A percentile compares a stretch with the other conserved stretches of the same genome.
Conservation (phyloP, 2,329 filamentous ascomycete species). For the Didymella arachidicola region DNA sequence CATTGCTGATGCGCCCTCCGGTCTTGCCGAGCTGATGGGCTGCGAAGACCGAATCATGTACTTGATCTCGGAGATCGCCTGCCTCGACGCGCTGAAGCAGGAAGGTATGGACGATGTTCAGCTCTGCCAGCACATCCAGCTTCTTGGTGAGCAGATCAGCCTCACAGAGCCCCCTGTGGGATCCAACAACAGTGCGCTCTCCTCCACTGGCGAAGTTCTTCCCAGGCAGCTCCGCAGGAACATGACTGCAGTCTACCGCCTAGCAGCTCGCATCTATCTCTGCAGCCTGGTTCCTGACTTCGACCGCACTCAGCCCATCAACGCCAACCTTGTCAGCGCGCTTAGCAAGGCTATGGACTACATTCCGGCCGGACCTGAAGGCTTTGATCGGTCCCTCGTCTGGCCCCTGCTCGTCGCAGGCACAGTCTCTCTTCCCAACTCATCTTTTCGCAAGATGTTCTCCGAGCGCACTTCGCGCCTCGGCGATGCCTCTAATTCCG, state of each 20-base stretch:
- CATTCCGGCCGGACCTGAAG: conserved; percentile 80
- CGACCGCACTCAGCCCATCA: conserved; percentile 75
- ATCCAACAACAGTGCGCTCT: conserved; percentile 60
- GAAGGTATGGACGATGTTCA: conserved; percentile 81
- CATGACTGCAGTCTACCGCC: conserved; percentile 88
- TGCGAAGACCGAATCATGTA: conserved; percentile 98
- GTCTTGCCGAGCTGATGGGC: conserved; percentile 92
- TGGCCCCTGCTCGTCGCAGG: conserved; percentile 94
- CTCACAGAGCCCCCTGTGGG: conserved; percentile 71
- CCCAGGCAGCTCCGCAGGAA: conserved; percentile 86
- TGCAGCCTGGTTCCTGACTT: conserved; percentile 93
- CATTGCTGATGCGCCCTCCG: conserved; percentile 69
- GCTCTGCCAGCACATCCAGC: conserved; percentile 86
- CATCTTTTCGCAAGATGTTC: conserved; percentile 79
- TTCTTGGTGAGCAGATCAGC: conserved; percentile 86
- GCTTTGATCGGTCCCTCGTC: conserved; percentile 88
- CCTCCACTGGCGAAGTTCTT: conserved; percentile 73
- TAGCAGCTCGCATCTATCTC: conserved; percentile 94
- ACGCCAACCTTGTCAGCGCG: conserved; percentile 77
- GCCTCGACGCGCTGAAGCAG: conserved; percentile 86
- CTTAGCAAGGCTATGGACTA: conserved; percentile 78
- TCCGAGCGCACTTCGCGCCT: conserved; percentile 76
- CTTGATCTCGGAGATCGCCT: conserved; percentile 95
- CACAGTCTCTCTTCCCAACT: conserved; percentile 74
- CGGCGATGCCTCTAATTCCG: conserved; percentile 78